Evolutionary conservation across 495 filamentous ascomycete species (phyloP), one percentile per base, ranked within the genome.

Genomic region (Aspergillus panamensis): DNA sequence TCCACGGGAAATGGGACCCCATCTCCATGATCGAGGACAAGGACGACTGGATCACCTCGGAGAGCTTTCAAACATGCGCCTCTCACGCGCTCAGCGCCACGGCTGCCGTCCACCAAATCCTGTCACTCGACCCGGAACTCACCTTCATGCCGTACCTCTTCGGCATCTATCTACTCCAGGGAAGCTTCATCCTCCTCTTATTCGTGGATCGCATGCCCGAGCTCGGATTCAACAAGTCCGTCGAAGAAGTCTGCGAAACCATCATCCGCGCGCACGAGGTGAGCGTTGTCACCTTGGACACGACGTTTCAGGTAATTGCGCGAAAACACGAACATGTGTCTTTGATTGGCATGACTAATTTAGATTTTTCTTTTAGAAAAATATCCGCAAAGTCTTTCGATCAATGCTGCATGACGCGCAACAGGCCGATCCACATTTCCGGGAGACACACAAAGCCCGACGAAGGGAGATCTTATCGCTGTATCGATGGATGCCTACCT

Each of bases 341-440:
- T 3, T 54, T 30, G 35, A 47, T 20, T 1, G 8, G 0, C 16
- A 53, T 29, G 25, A 16, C 52, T 54, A 19, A 54, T 37, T 21
- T 0, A 17, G 5, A 25, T 13, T n/a, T n/a, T n/a, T 31, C 21
- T 4, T 0, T 0, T 8, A 57, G 54, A 57, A 57, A 57, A 57
- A 57, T 33, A 57, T 57, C 19, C 54, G 54, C 17, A 57, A 57
- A 21, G 54, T 57, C 3, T 57, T 57, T 20, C 54, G 54, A 4
- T 57, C 54, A n/a, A 57, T 57, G 54, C 54, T 57, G 8, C 54
- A 57, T 31, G 54, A 57, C 21, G 54, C 54, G n/a, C 54, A 57
- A 19, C 44, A 33, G 21, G 19, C 54, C 6, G 54, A 57, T 50
- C 54, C 54, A 12, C 54, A 50, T 17, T 50, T 57, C 32, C 54